Evolutionary conservation across 2,329 filamentous ascomycete genomes (phyloP).

Genomic region (Cryphonectria carpinicola): DNA sequence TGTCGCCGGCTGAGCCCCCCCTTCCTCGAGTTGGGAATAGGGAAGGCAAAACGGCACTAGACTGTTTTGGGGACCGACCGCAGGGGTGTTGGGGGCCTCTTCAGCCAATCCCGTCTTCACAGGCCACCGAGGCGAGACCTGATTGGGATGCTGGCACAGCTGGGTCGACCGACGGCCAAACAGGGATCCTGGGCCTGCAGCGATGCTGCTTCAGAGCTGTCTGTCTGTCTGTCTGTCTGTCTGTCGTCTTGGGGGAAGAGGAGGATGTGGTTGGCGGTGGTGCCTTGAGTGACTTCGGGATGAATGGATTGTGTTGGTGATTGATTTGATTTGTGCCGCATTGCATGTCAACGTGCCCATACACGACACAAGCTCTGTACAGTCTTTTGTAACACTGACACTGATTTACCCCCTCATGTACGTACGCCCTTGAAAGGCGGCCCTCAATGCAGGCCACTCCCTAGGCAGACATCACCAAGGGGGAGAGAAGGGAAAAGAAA

Average conservation of each 20-base stretch:
- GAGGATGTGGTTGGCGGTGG: background rate
- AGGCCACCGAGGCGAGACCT: constrained; percentile 22
- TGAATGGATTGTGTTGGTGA: background rate
- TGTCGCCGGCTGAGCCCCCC: constrained; percentile 20
- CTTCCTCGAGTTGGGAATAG: background rate
- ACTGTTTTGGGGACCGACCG: constrained; percentile 26
- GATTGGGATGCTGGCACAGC: constrained; percentile 11
- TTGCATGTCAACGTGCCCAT: background rate
- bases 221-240: background rate
- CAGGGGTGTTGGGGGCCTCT: background rate
- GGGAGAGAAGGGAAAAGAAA: no score
- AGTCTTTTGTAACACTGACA: background rate
- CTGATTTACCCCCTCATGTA: background rate
- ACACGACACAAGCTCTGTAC: background rate
- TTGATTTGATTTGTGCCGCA: background rate
- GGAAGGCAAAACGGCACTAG: constrained; percentile 13
- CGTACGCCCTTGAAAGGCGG: background rate
- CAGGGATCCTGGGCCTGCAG: background rate
- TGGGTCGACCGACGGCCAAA: background rate
- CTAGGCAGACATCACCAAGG: background rate
- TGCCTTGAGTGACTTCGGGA: background rate
- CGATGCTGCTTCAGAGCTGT: background rate
- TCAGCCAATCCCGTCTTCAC: constrained; percentile 21
- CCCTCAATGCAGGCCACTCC: background rate
- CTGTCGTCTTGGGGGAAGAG: background rate